Evolutionary conservation across 2,329 filamentous ascomycete genomes (phyloP), one percentile per base, ranked within the genome.

Genomic region (Truncatella angustata): DNA sequence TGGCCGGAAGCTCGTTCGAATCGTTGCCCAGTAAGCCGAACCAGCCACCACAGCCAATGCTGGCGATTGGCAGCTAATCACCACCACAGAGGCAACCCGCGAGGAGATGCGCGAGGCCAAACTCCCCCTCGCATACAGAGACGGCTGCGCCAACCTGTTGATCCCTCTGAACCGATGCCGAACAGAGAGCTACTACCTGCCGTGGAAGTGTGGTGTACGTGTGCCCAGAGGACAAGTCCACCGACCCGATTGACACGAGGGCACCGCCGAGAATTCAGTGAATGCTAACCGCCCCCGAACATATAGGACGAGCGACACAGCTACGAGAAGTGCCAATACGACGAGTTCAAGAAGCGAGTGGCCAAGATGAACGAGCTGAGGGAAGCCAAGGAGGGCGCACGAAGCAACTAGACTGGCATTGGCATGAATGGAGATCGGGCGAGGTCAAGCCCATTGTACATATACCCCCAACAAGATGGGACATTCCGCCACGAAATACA

Each of bases 281-380:
- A 44, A 52, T 51, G 34, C 30, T 24, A 24, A n/a, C 24, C 32
- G 30, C 21, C n/a, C n/a, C n/a, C n/a, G 36, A 39, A 34, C 28
- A 34, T 53, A 54, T 68, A 97, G 94, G 86, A 91, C 72, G 94
- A 99, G 80, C 82, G 94, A 78, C 94, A 99, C 76, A 88, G 86
- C 67, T 99, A 99, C 80, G 94, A 99, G 72, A 97, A 97, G 74
- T 99, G 94, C 84, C 94, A 99, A 69, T 99, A 99, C 75, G 89
- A 89, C 59, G 94, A 97, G 72, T 99, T 99, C 81, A 96, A 96
- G 85, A 91, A 93, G 82, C 86, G 94, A 54, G 94, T 99, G 59
- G 90, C 88, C 68, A 97, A 96, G 86, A 99, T 99, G 94, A 86
- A 97, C 66, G 92, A 99, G 79, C 76, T 99, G 68, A 84, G 91